phyloP scores from a whole-genome alignment of 2,329 filamentous ascomycete species.

The Zasmidium citrigriseum region DNA sequence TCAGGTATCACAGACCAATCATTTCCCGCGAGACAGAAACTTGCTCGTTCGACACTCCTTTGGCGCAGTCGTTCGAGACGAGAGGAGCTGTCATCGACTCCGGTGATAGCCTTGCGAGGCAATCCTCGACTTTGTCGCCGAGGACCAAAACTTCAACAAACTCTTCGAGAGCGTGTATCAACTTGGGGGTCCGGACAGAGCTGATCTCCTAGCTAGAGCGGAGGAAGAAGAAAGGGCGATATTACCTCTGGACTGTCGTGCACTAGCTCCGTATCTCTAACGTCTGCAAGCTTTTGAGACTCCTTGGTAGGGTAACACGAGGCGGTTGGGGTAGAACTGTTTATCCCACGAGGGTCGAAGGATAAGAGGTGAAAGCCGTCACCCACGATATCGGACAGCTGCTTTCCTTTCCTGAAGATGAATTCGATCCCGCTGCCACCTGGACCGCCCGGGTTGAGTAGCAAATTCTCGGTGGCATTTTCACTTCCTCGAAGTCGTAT shows the following conservation, averaged over 20 bases:
- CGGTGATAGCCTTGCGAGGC: too few relatives aligned
- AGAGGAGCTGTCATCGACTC: too few relatives aligned
- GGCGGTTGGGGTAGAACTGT: slow-evolving; percentile 20
- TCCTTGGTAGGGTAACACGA: slow-evolving; percentile 21
- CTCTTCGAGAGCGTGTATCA: too few relatives aligned
- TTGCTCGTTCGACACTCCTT: too few relatives aligned
- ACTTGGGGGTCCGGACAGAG: too few relatives aligned
- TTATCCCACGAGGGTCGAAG: slow-evolving; percentile 26
- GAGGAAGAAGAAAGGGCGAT: too few relatives aligned
- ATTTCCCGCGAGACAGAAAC: too few relatives aligned
- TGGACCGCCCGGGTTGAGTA: slow-evolving; percentile 25
- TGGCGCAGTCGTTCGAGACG: too few relatives aligned
- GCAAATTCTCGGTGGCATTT: slow-evolving; percentile 13
- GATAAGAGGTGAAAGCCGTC: slow-evolving; percentile 24
- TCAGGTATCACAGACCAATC: too few relatives aligned
- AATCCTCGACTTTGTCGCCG: too few relatives aligned
- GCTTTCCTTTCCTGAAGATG: slow-evolving; percentile 23
- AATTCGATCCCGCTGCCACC: slow-evolving; percentile 23
- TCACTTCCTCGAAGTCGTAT: slow-evolving; percentile 19
- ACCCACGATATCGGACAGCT: slow-evolving; percentile 24
- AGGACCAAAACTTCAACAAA: too few relatives aligned
- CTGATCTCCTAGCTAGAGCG: too few relatives aligned
- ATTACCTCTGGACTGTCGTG: slow-evolving; percentile 25
- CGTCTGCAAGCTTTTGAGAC: slow-evolving; percentile 9
- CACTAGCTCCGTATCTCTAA: slow-evolving; percentile 16